Percentiles rank a stretch among this genome's conserved stretches.
Conservation (phyloP, 306 rosid genomes). For the Acacia crassicarpa region DNA sequence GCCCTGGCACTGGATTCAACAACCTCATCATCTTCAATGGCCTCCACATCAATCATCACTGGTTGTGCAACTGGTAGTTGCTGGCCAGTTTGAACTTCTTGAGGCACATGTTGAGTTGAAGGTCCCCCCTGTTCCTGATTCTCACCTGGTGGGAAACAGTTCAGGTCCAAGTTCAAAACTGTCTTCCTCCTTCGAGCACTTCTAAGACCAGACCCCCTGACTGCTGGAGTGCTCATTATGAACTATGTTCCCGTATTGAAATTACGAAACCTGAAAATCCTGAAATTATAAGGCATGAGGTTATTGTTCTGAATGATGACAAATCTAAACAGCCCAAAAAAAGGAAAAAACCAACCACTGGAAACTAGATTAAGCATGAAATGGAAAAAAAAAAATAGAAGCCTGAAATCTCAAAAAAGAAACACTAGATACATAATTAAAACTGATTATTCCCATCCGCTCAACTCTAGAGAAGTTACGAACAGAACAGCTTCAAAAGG, state of each 20-base stretch:
- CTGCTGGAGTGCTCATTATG: neutral
- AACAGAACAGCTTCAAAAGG: neutral
- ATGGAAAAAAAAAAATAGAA: too few species aligned
- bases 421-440: neutral
- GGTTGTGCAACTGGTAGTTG: constrained; percentile 35
- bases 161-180: constrained; percentile 43
- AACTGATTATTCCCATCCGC: neutral
- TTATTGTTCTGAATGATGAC: neutral
- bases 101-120: constrained; percentile 31
- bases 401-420: neutral
- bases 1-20: constrained; percentile 77
- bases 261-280: neutral
- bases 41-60: constrained; percentile 73
- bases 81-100: constrained; percentile 23
- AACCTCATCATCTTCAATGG: constrained; percentile 80
- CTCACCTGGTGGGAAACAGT: constrained; percentile 29
- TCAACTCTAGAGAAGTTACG: neutral
- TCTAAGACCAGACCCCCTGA: constrained; percentile 19
- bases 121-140: constrained; percentile 47
- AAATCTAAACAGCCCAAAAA: neutral
- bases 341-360: neutral
- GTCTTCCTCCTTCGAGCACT: constrained; percentile 46
- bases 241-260: neutral
- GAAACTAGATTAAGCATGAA: neutral
- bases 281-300: neutral